Percentiles rank a stretch among this genome's conserved stretches.
phyloP scores from a whole-genome alignment of 768 basidiomycete genomes.

The Termitomyces sp. region DNA sequence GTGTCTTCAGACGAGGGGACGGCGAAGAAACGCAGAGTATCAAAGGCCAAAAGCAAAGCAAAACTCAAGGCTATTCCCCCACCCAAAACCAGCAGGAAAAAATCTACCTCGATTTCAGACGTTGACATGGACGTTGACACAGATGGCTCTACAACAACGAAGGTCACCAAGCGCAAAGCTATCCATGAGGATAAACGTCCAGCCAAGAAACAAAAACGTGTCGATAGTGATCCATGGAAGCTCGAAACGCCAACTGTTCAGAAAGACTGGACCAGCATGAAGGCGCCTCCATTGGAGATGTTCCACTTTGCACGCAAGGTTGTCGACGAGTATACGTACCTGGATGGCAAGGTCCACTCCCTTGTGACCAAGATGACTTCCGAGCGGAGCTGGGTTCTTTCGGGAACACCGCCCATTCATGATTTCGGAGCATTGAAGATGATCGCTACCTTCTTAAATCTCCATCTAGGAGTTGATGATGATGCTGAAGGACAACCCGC shows the following conservation, averaged over 20 bases:
- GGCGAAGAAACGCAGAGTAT: conserved; percentile 12
- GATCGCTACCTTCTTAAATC: conserved; percentile 80
- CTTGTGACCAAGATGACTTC: conserved; percentile 75
- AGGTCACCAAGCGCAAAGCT: conserved; percentile 34
- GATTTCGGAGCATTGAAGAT: conserved; percentile 90
- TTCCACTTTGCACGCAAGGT: conserved; percentile 89
- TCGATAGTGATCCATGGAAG: conserved; percentile 76
- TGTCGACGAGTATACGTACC: conserved; percentile 93
- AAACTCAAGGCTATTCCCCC: conserved; percentile 14
- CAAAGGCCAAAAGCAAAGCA: conserved; percentile 26
- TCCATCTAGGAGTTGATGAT: conserved; percentile 93
- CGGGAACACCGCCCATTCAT: conserved; percentile 90
- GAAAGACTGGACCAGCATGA: conserved; percentile 76
- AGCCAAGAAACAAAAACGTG: conserved; percentile 53
- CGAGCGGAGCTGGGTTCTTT: conserved; percentile 90
- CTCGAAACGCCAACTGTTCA: conserved; percentile 58
- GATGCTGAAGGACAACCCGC: conserved; percentile 76
- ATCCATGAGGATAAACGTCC: conserved; percentile 35
- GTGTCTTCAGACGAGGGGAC: conserved; percentile 29
- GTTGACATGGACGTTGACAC: conserved; percentile 59
- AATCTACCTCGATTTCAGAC: conserved; percentile 20
- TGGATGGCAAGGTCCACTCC: conserved; percentile 75
- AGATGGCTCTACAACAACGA: conserved; percentile 28
- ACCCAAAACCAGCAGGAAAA: conserved; percentile 12
- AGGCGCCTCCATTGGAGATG: conserved; percentile 83